These are phyloP conservation scores for Lathyrus oleraceus DNA, from an alignment of 306 rosid species.

Conservation along the genomic window DNA sequence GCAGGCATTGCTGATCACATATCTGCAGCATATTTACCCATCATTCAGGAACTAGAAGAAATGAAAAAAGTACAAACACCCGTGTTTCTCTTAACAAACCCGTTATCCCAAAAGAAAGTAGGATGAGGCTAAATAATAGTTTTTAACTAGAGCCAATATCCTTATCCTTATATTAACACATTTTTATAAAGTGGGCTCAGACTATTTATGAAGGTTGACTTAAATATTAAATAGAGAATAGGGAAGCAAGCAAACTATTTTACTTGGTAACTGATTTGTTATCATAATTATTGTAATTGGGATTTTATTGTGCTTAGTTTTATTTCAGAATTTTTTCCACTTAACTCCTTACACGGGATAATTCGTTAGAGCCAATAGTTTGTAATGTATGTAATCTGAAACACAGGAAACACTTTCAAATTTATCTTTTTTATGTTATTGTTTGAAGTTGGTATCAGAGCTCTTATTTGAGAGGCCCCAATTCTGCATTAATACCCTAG, in stretches of 20 bases:
- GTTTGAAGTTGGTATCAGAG: neutral
- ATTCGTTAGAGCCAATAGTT: neutral
- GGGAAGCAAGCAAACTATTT: neutral
- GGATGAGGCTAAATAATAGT: neutral
- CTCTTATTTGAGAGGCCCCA: neutral
- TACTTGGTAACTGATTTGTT: neutral
- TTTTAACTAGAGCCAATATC: conserved; percentile 19
- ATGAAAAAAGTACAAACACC: neutral
- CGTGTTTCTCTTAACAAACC: conserved; percentile 1
- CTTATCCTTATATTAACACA: conserved; percentile 12
- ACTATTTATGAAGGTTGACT: neutral
- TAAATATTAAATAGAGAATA: neutral
- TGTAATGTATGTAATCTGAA: neutral
- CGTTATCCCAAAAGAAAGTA: neutral
- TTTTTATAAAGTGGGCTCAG: neutral
- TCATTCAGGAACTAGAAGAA: conserved; percentile 24
- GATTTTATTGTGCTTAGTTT: neutral
- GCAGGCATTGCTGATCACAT: conserved; percentile 92
- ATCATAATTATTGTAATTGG: too few relatives aligned
- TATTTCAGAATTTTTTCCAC: neutral
- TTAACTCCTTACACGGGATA: neutral
- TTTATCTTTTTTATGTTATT: neutral
- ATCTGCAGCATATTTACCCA: conserved; percentile 65
- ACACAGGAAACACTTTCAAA: neutral
- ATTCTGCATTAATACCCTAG: neutral